Evolutionary conservation across 108 stramenopile genomes (phyloP), one percentile per base, ranked within the genome.

Genomic region (Cyclotella baltica): DNA sequence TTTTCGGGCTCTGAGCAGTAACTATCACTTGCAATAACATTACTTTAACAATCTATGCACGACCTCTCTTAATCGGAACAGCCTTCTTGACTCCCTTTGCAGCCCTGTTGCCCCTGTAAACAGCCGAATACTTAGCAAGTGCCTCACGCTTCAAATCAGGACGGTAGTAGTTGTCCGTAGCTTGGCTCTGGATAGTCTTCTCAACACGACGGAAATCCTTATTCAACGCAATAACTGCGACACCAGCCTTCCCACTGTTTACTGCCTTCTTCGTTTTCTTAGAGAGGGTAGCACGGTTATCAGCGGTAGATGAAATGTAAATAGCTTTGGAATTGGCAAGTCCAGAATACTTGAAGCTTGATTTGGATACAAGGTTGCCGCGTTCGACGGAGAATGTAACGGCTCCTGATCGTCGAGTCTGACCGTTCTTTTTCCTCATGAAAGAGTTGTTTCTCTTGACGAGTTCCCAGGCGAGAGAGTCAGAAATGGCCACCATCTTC

Each of bases 291-390:
- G 96, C 94, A 61, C 88, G 85, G 84, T 95, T 86, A 65, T 89
- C 92, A 62, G 67, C 69, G 23, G 90, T 90, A 78, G 83, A 75
- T 22, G 76, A 71, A 50, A 98, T 83, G 59, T 88, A 92, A 64
- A 87, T 75, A 8, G 90, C 85, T 90, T 97, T 95, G 63, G 85
- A 75, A 90, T 96, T 96, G 79, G 97, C 96, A 69, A 98, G 46
- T 59, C 96, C 97, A 36, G 89, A 93, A 77, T 92, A 98, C 93
- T 98, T 97, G 96, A 87, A 93, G 52, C 81, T 85, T 70, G 95
- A 96, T 62, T 90, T 64, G 59, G 83, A 88, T 83, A 79, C 90
- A 73, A 97, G 72, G 91, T 98, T 98, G 58, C 92, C 94, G 66
- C 85, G 86, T 83, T 98, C 98, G 28, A 85, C 72, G 48, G 89